Conservation (phyloP, 352 stramenopile species). For the Aphanomyces stellatus region DNA sequence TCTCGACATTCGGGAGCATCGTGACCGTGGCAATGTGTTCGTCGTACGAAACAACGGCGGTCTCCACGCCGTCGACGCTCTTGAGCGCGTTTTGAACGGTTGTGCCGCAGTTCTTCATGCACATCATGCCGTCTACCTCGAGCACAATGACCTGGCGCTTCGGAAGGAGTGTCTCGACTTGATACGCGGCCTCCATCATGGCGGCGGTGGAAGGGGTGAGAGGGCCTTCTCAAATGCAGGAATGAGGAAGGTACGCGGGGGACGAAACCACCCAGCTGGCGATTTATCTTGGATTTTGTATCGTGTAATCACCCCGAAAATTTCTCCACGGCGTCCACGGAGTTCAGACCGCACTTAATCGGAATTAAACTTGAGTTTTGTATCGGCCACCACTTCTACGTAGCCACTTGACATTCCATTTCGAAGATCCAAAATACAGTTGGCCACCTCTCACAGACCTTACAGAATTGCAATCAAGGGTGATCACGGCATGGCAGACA, state of each 20-base stretch:
- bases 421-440: too few relatives aligned
- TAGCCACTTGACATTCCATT: too few relatives aligned
- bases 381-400: neutral
- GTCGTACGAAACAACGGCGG: conserved; percentile 24
- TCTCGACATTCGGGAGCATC: neutral
- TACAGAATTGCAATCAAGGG: too few relatives aligned
- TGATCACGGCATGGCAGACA: too few relatives aligned
- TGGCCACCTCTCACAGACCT: too few relatives aligned
- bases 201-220: neutral
- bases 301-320: too few relatives aligned
- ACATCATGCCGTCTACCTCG: conserved; percentile 58
- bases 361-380: neutral
- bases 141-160: conserved; percentile 38
- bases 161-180: conserved; percentile 6
- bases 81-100: conserved; percentile 34
- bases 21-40: conserved; percentile 37
- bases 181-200: conserved; percentile 15
- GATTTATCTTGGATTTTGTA: conserved; percentile 14
- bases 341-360: neutral
- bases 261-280: conserved; percentile 15
- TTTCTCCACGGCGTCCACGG: too few relatives aligned
- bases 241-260: neutral
- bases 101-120: conserved; percentile 69
- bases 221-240: too few relatives aligned
- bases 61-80: conserved; percentile 23